Percentiles rank a stretch among this genome's conserved stretches.
Evolutionary conservation across 2,329 filamentous ascomycete genomes (phyloP).

Genomic region (Alternaria incomplexa): DNA sequence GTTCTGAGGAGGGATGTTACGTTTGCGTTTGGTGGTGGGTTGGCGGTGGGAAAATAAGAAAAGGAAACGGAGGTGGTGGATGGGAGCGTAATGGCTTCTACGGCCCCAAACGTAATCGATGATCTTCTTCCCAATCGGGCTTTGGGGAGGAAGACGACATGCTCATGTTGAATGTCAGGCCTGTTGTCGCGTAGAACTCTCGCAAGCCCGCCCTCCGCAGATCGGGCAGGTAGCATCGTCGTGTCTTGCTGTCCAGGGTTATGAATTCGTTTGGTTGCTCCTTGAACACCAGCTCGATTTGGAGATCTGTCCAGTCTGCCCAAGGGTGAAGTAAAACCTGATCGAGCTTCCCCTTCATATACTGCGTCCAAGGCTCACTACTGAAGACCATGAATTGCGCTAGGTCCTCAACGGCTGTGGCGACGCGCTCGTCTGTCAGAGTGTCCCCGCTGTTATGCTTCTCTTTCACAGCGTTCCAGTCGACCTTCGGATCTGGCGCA

Average conservation of each 20-base stretch:
- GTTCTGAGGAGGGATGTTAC: slow-evolving; percentile 27
- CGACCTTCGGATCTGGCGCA: background rate
- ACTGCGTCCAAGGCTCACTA: background rate
- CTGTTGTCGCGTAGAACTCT: background rate
- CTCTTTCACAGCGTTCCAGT: background rate
- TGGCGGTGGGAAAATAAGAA: background rate
- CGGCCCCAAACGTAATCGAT: background rate
- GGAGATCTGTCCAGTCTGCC: background rate
- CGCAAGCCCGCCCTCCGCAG: background rate
- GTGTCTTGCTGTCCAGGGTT: background rate
- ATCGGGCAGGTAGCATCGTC: background rate
- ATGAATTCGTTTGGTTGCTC: background rate
- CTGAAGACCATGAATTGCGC: background rate
- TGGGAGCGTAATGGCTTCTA: no score
- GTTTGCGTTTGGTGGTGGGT: background rate
- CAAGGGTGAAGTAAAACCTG: background rate
- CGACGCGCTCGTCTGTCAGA: background rate
- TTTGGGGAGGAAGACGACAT: background rate
- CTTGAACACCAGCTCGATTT: background rate
- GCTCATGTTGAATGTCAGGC: background rate
- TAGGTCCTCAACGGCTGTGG: background rate
- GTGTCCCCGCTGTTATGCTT: background rate
- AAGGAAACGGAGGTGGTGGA: background rate
- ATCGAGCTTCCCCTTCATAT: fast-evolving
- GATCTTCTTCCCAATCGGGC: fast-evolving